Evolutionary conservation across 371 early-diverging fungal genomes (phyloP), one percentile per base, ranked within the genome.

Genomic region (Lichtheimia hyalospora): DNA sequence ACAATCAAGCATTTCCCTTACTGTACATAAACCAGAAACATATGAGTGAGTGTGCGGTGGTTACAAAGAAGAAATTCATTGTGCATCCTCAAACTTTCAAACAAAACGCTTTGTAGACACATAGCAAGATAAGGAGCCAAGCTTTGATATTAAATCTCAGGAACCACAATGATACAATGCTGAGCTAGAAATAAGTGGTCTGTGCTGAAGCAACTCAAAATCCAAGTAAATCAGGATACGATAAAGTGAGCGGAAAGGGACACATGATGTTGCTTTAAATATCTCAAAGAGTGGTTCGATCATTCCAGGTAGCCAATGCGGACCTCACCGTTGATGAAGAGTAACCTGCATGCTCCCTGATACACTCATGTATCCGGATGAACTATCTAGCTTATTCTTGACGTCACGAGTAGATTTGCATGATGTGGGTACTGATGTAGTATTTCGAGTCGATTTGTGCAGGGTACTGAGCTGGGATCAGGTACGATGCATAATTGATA

Each of bases 151-250:
- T 21, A n/a, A 39, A 28, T n/a, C 20, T 39, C 64, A 71, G 58
- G 66, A 81, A 14, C 62, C 73, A 5, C 57, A 67, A 39, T 91
- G 92, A 91, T 58, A 84, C 43, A 67, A 84, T 49, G 50, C 51
- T 13, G 16, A 40, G 6, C 59, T 91, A 15, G 72, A 77, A 8
- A 68, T 72, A 87, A 89, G 25, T 92, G 87, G 80, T 57, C 67
- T 2, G 58, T 76, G 0, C 66, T 92, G 61, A 80, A 81, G 42
- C 62, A 78, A 27, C 61, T 91, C 5, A 88, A 89, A 28, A 54
- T 64, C 3, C 77, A 87, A 49, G 85, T 84, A 1, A 91, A 90
- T 62, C 84, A 85, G 41, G 71, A 82, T 5, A 80, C 41, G 88
- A 90, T 81, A 81, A 72, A 60, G 68, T 62, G 0, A 1, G 43